These are phyloP conservation scores for Rhynchospora breviuscula DNA, from an alignment of 176 grass and related monocot species.

Conservation along the genomic window DNA sequence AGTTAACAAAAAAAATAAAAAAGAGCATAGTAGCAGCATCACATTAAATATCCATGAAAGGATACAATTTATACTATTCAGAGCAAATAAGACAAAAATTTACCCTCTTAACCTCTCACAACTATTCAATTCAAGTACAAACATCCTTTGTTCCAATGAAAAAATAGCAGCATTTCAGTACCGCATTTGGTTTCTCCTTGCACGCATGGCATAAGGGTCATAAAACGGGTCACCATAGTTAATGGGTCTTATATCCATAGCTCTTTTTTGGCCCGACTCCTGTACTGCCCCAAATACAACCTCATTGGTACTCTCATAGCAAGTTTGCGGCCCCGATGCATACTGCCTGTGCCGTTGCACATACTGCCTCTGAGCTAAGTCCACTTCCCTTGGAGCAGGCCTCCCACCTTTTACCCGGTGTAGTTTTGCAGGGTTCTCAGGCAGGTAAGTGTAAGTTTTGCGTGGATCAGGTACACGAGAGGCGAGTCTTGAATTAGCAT, in stretches of 20 bases:
- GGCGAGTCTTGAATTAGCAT: slow-evolving; percentile 50
- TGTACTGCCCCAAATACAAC: slow-evolving; percentile 88
- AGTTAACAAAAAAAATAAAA: background rate
- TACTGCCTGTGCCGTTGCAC: slow-evolving; percentile 66
- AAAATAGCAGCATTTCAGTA: slow-evolving; percentile 28
- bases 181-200: slow-evolving; percentile 43
- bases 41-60: slow-evolving; percentile 7
- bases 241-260: slow-evolving; percentile 45
- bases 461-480: slow-evolving; percentile 49
- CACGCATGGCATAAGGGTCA: slow-evolving; percentile 50
- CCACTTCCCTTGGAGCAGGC: slow-evolving; percentile 38
- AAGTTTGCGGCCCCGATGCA: slow-evolving; percentile 63
- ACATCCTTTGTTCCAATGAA: background rate
- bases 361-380: slow-evolving; percentile 62
- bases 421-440: slow-evolving; percentile 69
- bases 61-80: background rate
- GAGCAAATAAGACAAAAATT: background rate
- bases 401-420: slow-evolving; percentile 62
- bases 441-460: slow-evolving; percentile 74
- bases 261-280: slow-evolving; percentile 41
- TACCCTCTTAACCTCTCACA: slow-evolving; percentile 5
- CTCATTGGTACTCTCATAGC: slow-evolving; percentile 64
- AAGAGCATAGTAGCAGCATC: background rate
- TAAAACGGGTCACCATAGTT: slow-evolving; percentile 48
- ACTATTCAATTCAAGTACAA: slow-evolving; percentile 9